Evolutionary conservation across 78 protist genomes (phyloP).

Genomic region (Dictyostelium purpureum): DNA sequence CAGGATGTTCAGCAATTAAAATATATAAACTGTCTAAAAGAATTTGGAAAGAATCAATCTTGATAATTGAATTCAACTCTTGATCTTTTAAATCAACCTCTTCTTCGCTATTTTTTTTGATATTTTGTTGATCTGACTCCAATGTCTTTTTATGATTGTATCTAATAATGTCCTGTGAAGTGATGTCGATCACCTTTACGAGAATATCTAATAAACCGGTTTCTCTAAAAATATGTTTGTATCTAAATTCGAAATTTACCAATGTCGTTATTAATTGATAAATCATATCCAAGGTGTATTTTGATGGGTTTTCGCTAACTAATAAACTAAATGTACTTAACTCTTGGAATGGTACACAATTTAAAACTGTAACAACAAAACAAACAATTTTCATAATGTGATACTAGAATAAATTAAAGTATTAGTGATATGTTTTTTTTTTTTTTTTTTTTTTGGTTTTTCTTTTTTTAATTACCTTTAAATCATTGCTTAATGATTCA

Average conservation of each 20-base stretch:
- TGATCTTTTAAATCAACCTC: not conserved
- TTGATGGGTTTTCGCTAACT: conserved; percentile 61
- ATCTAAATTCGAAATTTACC: conserved; percentile 68
- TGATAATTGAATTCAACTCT: not conserved
- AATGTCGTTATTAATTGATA: conserved; percentile 55
- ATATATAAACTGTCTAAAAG: conserved; percentile 49
- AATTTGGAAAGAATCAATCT: conserved; percentile 34
- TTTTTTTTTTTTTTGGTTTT: not conserved
- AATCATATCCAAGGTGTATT: conserved; percentile 53
- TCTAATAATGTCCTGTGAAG: conserved; percentile 26
- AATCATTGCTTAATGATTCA: conserved; percentile 45
- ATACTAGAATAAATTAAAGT: not conserved
- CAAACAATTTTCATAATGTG: conserved; percentile 72
- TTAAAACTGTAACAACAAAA: conserved; percentile 77
- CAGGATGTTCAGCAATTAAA: conserved; percentile 66
- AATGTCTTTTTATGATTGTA: not conserved
- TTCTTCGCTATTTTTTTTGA: not conserved
- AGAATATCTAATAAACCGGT: conserved; percentile 64
- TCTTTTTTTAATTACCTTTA: conserved; percentile 19
- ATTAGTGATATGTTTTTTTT: not conserved
- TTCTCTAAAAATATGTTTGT: conserved; percentile 72
- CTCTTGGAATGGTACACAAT: conserved; percentile 78
- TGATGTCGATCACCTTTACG: conserved; percentile 37
- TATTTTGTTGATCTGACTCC: not conserved
- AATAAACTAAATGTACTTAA: conserved; percentile 59